phyloP scores from a whole-genome alignment of 129 eudicot genomes.

The Arctium lappa region DNA sequence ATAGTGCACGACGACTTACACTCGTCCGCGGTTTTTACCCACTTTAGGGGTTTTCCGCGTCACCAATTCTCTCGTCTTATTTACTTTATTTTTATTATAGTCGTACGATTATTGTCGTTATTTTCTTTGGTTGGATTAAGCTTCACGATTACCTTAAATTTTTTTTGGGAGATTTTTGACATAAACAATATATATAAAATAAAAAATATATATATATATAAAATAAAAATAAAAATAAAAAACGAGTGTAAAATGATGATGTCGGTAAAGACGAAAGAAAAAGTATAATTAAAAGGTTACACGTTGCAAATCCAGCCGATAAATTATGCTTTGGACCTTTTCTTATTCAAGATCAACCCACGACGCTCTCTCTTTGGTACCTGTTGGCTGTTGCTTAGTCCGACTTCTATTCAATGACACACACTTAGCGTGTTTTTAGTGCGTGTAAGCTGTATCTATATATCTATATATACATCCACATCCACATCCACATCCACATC shows the following conservation, averaged over 20 bases:
- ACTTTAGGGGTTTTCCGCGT: too few species aligned
- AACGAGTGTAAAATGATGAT: not conserved
- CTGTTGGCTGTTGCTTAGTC: constrained; percentile 17
- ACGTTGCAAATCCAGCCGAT: constrained; percentile 28
- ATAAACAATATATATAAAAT: too few species aligned
- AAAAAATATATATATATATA: too few species aligned
- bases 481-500: not conserved
- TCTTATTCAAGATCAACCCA: constrained; percentile 19
- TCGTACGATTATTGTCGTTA: too few species aligned
- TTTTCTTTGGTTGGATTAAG: too few species aligned
- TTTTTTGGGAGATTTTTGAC: too few species aligned
- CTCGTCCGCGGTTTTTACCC: too few species aligned
- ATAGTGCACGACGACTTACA: too few species aligned
- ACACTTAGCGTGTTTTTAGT: constrained; percentile 30
- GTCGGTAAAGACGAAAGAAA: not conserved
- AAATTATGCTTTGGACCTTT: constrained; percentile 29
- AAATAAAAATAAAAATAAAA: too few species aligned
- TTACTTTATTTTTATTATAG: too few species aligned
- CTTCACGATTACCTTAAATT: too few species aligned
- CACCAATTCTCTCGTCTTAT: too few species aligned
- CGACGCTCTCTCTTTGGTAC: constrained; percentile 14
- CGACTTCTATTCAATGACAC: constrained; percentile 20
- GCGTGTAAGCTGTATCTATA: constrained; percentile 17
- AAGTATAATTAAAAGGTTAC: not conserved
- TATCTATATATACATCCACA: not conserved